These are phyloP conservation scores for Raphanus hybrid DNA, from an alignment of 441 rosid species.

Conservation along the genomic window DNA sequence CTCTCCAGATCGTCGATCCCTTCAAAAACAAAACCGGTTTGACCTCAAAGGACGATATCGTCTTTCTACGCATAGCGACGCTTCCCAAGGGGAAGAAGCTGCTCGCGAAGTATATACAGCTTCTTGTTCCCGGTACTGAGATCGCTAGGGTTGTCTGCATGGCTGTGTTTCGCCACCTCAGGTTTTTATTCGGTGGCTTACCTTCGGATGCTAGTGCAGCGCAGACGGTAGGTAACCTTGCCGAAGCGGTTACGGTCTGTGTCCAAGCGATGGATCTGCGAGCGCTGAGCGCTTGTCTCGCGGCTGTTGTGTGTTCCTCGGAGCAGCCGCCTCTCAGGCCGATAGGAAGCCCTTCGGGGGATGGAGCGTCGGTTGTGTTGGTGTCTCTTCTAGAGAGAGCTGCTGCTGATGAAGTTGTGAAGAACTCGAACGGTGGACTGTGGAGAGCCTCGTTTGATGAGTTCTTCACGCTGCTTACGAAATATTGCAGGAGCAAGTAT, in stretches of 20 bases:
- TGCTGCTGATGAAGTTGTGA: slow-evolving; percentile 59
- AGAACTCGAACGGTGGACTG: slow-evolving; percentile 59
- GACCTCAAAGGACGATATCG: slow-evolving; percentile 72
- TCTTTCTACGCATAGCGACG: slow-evolving; percentile 69
- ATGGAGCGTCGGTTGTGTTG: slow-evolving; percentile 75
- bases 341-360: slow-evolving; percentile 79
- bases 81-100: slow-evolving; percentile 83
- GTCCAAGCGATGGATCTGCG: slow-evolving; percentile 80
- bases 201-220: slow-evolving; percentile 62
- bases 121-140: slow-evolving; percentile 78
- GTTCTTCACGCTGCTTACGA: slow-evolving; percentile 76
- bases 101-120: slow-evolving; percentile 60
- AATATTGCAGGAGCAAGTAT: slow-evolving; percentile 81
- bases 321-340: slow-evolving; percentile 96
- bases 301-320: slow-evolving; percentile 90
- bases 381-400: slow-evolving; percentile 74
- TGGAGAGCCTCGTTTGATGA: slow-evolving; percentile 96
- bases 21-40: slow-evolving; percentile 58
- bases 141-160: slow-evolving; percentile 79
- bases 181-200: slow-evolving; percentile 73
- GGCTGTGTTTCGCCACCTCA: slow-evolving; percentile 77
- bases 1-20: slow-evolving; percentile 90
- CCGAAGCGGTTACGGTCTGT: slow-evolving; percentile 63
- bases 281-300: slow-evolving; percentile 88
- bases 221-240: slow-evolving; percentile 56